phyloP scores from a whole-genome alignment of 2,329 filamentous ascomycete species.

The Paraphaeosphaeria sporulosa region DNA sequence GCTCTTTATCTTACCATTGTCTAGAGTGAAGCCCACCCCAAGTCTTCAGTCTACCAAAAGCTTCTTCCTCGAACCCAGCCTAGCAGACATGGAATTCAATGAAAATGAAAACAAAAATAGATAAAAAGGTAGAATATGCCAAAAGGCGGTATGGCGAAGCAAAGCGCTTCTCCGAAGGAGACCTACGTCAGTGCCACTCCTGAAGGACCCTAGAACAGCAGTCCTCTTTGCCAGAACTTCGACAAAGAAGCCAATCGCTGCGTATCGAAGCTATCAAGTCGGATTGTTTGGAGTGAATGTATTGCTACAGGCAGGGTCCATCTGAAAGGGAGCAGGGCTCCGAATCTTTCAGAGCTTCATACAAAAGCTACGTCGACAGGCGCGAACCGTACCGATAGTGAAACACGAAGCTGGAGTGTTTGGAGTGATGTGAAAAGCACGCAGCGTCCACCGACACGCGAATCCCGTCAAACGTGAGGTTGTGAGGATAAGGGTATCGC shows the following conservation, averaged over 20 bases:
- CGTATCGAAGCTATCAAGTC: background rate
- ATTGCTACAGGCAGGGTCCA: background rate
- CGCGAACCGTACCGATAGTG: background rate
- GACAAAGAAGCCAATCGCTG: background rate
- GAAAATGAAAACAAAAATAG: no score
- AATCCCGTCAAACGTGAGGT: background rate
- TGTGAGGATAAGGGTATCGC: background rate
- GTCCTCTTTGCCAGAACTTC: background rate
- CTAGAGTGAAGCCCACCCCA: no score
- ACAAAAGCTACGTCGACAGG: background rate
- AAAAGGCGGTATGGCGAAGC: background rate
- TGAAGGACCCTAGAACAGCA: background rate
- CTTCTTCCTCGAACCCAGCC: background rate
- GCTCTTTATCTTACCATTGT: no score
- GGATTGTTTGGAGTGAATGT: background rate
- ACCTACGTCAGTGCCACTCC: no score
- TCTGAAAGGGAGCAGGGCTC: no score
- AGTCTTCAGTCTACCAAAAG: no score
- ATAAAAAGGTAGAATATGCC: background rate
- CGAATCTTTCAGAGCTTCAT: background rate
- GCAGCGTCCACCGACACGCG: no score
- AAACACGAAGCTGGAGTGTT: background rate
- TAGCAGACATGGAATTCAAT: background rate
- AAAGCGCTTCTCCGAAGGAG: no score
- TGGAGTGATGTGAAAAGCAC: background rate